A percentile compares a stretch with the other conserved stretches of the same genome.
These are phyloP conservation scores for Detonula confervacea DNA, from an alignment of 352 stramenopile genomes.

Conservation along the genomic window DNA sequence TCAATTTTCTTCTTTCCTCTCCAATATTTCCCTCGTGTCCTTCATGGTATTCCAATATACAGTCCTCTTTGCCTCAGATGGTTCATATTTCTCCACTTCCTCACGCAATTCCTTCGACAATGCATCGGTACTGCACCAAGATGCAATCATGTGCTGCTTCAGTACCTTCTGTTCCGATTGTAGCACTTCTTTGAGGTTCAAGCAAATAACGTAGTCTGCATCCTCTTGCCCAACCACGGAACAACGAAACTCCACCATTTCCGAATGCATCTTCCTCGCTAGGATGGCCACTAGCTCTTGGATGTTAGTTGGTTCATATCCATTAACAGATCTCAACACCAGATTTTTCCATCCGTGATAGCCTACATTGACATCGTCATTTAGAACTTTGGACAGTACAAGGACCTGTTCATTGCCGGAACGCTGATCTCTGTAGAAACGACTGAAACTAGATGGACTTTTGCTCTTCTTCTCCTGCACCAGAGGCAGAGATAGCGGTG, in stretches of 20 bases:
- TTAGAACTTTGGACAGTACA: slow-evolving; percentile 51
- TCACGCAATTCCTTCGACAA: slow-evolving; percentile 34
- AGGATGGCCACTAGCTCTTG: slow-evolving; percentile 44
- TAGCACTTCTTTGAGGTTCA: slow-evolving; percentile 42
- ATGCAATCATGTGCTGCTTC: slow-evolving; percentile 41
- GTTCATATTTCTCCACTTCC: slow-evolving; percentile 13
- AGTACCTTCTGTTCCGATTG: slow-evolving; percentile 45
- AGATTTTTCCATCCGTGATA: slow-evolving; percentile 52
- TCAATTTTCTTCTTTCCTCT: slow-evolving; percentile 23
- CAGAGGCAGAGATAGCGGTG: slow-evolving; percentile 39
- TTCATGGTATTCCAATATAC: slow-evolving; percentile 35
- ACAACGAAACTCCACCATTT: slow-evolving; percentile 45
- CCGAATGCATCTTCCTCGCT: slow-evolving; percentile 19
- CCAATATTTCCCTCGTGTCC: slow-evolving; percentile 27
- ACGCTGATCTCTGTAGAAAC: slow-evolving; percentile 33
- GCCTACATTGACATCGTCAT: slow-evolving; percentile 54
- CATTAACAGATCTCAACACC: slow-evolving; percentile 52
- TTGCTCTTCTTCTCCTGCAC: slow-evolving; percentile 49
- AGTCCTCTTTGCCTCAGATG: slow-evolving; percentile 26
- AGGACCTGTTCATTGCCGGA: slow-evolving; percentile 51
- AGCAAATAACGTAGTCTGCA: slow-evolving; percentile 48
- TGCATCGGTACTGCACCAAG: slow-evolving; percentile 48
- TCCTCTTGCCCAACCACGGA: slow-evolving; percentile 26
- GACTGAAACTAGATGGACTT: slow-evolving; percentile 25
- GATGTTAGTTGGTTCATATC: slow-evolving; percentile 40